Conservation (phyloP, 352 stramenopile genomes). For the Phytophthora foliorum region DNA sequence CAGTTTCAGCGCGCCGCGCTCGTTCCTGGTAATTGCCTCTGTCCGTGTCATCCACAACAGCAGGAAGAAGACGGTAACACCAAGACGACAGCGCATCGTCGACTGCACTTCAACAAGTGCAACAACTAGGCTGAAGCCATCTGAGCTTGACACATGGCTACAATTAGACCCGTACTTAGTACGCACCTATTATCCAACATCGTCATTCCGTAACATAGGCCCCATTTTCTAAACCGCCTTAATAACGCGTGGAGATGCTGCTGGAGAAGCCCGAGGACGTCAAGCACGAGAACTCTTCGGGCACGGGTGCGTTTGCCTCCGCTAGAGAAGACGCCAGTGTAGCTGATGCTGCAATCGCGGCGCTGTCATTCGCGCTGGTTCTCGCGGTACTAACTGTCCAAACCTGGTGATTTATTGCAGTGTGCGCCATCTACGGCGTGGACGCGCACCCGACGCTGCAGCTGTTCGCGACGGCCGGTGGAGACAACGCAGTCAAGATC, state of each 20-base stretch:
- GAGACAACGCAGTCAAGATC: conserved; percentile 88
- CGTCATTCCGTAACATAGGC: background rate
- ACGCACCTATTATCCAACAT: background rate
- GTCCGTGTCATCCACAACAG: conserved; percentile 5
- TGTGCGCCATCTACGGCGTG: conserved; percentile 86
- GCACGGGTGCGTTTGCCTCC: conserved; percentile 52
- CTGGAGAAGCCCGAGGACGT: conserved; percentile 85
- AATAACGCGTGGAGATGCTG: conserved; percentile 67
- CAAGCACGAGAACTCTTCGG: conserved; percentile 77
- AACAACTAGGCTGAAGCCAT: conserved; percentile 15
- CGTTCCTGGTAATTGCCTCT: conserved; percentile 40
- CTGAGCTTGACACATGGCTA: conserved; percentile 18
- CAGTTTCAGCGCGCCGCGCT: conserved; percentile 71
- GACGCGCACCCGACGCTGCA: conserved; percentile 81
- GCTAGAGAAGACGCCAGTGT: background rate
- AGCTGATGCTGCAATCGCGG: background rate
- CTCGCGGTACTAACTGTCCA: conserved; percentile 11
- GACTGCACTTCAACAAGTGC: conserved; percentile 17
- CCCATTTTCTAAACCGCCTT: too few species aligned
- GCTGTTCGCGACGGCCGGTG: conserved; percentile 83
- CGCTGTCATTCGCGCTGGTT: conserved; percentile 9
- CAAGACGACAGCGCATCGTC: conserved; percentile 2
- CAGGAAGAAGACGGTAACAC: background rate
- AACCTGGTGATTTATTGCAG: conserved; percentile 31
- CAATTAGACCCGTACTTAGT: conserved; percentile 27